phyloP scores from a whole-genome alignment of 1,284 basidiomycete genomes.

The Amylostereum chailletii region DNA sequence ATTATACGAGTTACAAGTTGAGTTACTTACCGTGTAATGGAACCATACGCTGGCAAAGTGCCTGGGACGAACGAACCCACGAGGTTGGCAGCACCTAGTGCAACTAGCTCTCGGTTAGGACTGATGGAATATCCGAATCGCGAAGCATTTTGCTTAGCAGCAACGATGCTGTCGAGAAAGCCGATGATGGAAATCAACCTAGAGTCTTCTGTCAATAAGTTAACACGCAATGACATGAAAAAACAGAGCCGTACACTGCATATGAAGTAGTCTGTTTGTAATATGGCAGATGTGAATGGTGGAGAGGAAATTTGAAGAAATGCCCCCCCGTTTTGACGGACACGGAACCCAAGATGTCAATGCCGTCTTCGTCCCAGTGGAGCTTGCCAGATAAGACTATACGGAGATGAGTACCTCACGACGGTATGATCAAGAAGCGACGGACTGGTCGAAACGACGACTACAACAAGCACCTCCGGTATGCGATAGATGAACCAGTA shows the following conservation, averaged over 20 bases:
- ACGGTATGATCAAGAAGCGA: constrained; percentile 9
- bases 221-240: not conserved
- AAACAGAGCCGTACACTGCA: constrained; percentile 48
- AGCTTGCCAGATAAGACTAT: constrained; percentile 66
- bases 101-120: constrained; percentile 87
- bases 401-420: not conserved
- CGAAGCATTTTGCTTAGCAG: constrained; percentile 80
- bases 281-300: constrained; percentile 48
- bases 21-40: constrained; percentile 62
- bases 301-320: constrained; percentile 63
- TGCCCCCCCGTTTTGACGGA: constrained; percentile 50
- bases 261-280: constrained; percentile 71
- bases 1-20: not conserved
- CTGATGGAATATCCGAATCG: constrained; percentile 83
- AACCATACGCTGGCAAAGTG: constrained; percentile 82
- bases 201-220: constrained; percentile 7
- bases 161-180: constrained; percentile 76
- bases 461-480: constrained; percentile 78
- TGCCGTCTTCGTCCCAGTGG: constrained; percentile 69
- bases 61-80: constrained; percentile 76
- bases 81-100: constrained; percentile 79
- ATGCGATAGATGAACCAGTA: constrained; percentile 67
- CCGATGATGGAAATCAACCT: constrained; percentile 73
- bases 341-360: constrained; percentile 76
- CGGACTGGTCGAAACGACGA: constrained; percentile 74